Percentiles rank a stretch among this genome's conserved stretches.
Evolutionary conservation across 75 land plant species (phyloP).

Genomic region (Picea sitchensis): DNA sequence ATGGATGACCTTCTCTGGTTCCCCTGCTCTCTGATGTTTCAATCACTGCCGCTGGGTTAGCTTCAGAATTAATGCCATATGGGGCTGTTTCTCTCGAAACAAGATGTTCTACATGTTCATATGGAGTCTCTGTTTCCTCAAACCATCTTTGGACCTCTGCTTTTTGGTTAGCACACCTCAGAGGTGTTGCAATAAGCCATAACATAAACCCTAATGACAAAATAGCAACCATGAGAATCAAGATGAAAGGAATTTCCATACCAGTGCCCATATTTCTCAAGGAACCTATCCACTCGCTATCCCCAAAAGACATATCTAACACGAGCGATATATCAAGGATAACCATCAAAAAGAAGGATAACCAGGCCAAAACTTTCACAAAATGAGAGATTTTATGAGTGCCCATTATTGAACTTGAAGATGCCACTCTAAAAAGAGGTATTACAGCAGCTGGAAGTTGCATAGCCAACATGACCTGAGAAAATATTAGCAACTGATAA

Average conservation of each 20-base stretch:
- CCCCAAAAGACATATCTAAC: slow-evolving; percentile 69
- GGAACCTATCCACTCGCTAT: slow-evolving; percentile 61
- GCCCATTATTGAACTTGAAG: slow-evolving; percentile 83
- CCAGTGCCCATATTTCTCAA: slow-evolving; percentile 33
- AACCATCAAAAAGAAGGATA: slow-evolving; percentile 45
- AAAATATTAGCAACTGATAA: slow-evolving; percentile 70
- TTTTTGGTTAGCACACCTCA: slow-evolving; percentile 54
- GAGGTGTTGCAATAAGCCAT: slow-evolving; percentile 65
- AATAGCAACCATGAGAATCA: slow-evolving; percentile 42
- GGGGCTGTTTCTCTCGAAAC: slow-evolving; percentile 2
- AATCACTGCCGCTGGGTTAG: background rate
- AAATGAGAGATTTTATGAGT: slow-evolving; percentile 39
- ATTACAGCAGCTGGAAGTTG: slow-evolving; percentile 87
- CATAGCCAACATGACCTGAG: slow-evolving; percentile 77
- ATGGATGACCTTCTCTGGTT: background rate
- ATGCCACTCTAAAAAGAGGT: slow-evolving; percentile 80
- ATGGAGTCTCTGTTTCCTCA: slow-evolving; percentile 12
- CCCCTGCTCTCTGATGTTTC: background rate
- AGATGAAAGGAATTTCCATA: slow-evolving; percentile 24
- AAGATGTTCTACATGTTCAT: slow-evolving; percentile 13
- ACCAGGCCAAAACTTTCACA: slow-evolving; percentile 59
- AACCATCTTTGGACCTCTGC: slow-evolving; percentile 19
- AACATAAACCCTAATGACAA: slow-evolving; percentile 55
- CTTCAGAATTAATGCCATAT: slow-evolving; percentile 1
- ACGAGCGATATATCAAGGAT: slow-evolving; percentile 60